phyloP scores from a whole-genome alignment of 2,329 filamentous ascomycete genomes.

The Colletotrichum higginsianum region DNA sequence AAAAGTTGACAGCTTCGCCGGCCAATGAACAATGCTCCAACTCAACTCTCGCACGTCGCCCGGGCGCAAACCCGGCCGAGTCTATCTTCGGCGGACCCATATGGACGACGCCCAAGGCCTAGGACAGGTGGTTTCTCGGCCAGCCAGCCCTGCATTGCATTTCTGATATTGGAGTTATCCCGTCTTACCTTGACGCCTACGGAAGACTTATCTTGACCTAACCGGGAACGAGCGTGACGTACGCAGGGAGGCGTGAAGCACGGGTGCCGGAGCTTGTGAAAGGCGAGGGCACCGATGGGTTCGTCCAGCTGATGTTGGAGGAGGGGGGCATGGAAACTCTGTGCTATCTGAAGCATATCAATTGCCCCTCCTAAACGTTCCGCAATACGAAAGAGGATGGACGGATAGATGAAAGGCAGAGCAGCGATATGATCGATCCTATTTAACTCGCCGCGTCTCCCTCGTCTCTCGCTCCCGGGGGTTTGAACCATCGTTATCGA shows the following conservation, averaged over 20 bases:
- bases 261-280: constrained; percentile 19
- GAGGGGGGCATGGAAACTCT: constrained; percentile 36
- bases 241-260: neutral
- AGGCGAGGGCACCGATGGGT: constrained; percentile 21
- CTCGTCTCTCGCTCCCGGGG: neutral
- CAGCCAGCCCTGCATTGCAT: neutral
- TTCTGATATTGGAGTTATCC: neutral
- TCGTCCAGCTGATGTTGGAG: constrained; percentile 37
- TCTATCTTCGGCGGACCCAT: neutral
- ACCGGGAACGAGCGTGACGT: constrained; percentile 1
- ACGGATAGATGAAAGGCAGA: neutral
- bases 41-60: neutral
- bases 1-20: neutral
- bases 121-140: neutral
- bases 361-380: neutral
- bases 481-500: neutral
- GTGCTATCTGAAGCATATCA: constrained; percentile 28
- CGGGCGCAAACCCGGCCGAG: constrained; percentile 1
- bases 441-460: constrained; percentile 20
- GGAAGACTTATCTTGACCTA: neutral
- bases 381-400: neutral
- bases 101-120: neutral
- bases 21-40: neutral
- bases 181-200: neutral
- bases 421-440: neutral